These are phyloP conservation scores for Symbiodinium natans DNA, from an alignment of 73 alveolate species.

Conservation along the genomic window DNA sequence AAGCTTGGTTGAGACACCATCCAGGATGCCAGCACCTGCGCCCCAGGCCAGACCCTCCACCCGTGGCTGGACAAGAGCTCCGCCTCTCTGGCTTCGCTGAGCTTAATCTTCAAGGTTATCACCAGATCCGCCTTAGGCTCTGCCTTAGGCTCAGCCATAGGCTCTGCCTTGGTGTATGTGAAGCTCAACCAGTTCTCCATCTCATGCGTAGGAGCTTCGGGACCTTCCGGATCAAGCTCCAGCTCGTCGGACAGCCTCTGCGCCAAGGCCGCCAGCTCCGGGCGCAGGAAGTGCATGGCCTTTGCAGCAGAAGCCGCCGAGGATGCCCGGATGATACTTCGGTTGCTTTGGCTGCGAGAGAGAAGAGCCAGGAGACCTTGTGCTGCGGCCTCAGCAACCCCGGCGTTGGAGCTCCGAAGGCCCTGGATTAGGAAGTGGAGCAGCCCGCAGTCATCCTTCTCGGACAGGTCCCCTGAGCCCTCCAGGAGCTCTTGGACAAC, in stretches of 20 bases:
- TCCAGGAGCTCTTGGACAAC: slow-evolving; percentile 1
- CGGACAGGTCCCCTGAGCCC: neutral
- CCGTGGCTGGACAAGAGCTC: slow-evolving; percentile 61
- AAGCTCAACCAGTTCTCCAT: neutral
- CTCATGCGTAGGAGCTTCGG: neutral
- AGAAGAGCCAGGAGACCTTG: neutral
- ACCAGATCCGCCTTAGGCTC: no score
- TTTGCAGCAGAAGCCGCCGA: slow-evolving; percentile 6
- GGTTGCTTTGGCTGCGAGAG: neutral
- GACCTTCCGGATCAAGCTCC: no score
- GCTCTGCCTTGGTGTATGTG: neutral
- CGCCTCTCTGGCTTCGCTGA: slow-evolving; percentile 30
- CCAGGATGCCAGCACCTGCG: slow-evolving; percentile 45
- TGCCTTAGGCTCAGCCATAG: neutral
- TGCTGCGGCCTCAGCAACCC: slow-evolving; percentile 26
- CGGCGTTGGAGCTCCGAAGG: slow-evolving; percentile 17
- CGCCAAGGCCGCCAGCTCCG: slow-evolving; percentile 52
- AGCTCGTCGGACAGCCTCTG: neutral
- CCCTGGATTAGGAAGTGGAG: slow-evolving; percentile 58
- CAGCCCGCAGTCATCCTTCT: neutral
- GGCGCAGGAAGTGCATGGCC: slow-evolving; percentile 43
- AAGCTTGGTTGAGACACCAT: neutral
- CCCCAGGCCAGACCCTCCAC: slow-evolving; percentile 91
- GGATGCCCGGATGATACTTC: neutral
- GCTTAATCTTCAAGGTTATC: neutral